Percentiles rank a stretch among this genome's conserved stretches.
Conservation (phyloP, 371 early-diverging fungal genomes). For the Parasitella parasitica region DNA sequence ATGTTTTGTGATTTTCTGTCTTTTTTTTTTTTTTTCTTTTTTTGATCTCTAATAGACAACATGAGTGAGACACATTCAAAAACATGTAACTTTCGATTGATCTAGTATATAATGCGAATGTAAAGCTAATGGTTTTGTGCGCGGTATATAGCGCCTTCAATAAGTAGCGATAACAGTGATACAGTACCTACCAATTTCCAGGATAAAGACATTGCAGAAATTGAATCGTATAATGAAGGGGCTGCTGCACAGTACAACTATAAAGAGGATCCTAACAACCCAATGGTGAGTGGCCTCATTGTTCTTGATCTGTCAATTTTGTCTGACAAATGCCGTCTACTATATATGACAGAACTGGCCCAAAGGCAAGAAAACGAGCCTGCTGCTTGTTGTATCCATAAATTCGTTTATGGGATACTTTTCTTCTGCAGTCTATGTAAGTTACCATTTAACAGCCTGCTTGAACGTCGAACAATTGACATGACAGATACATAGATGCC, state of each 20-base stretch:
- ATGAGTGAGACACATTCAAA: not conserved
- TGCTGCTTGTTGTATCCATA: constrained; percentile 23
- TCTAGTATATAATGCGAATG: too few species aligned
- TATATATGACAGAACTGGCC: constrained; percentile 49
- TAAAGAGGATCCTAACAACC: constrained; percentile 26
- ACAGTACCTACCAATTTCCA: not conserved
- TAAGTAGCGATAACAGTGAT: not conserved
- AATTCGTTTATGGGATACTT: constrained; percentile 39
- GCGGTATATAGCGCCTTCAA: not conserved
- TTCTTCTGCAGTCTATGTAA: constrained; percentile 35
- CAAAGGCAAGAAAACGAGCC: constrained; percentile 18
- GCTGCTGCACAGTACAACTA: constrained; percentile 3
- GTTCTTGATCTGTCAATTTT: not conserved
- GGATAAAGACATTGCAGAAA: not conserved
- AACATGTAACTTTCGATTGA: not conserved
- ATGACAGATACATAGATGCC: constrained; percentile 38
- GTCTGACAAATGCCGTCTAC: too few species aligned
- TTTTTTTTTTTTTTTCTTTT: not conserved
- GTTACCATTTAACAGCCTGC: not conserved
- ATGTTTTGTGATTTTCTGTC: not conserved
- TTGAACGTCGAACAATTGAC: not conserved
- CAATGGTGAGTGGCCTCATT: constrained; percentile 28
- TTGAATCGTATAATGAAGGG: not conserved
- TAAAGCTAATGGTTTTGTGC: too few species aligned
- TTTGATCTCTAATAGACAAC: not conserved